Base-by-base conservation (phyloP, 805 yeast genomes). In the Soucietia sequanensis region DNA sequence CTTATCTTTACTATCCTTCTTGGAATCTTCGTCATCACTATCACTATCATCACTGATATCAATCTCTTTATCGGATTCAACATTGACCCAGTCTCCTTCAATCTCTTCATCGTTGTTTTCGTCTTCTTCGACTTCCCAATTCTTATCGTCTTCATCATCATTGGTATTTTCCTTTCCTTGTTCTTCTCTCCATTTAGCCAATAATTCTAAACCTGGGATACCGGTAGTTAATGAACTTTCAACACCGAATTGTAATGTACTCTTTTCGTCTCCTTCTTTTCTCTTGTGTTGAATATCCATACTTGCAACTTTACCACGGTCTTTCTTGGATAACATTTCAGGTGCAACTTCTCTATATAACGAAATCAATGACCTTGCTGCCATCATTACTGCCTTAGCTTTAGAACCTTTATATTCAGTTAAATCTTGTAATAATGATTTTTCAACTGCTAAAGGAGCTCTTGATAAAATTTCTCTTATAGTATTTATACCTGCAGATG, bases 401-500 rank as follows among this genome's bases (percentile, higher is more conserved):
- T 93, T 93, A 18, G 97, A 89, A 4, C 95, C 95, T 58, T 84
- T 86, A 62, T 93, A 93, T 44, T 81, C 95, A 6, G 84, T 75
- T 56, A 93, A 73, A 63, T 93, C 99, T 48, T 90, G 97, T 41
- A 93, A 68, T 33, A 93, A 67, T 2, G 90, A 78, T 35, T 84
- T 81, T 34, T 89, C 97, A 50, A 93, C 89, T 17, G 98, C 96
- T 45, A 91, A 70, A 11, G 99, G 97, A 8, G 95, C 95, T 70
- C 99, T 81, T 2, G 96, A 63, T 44, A 90, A 73, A 39, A 93
- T 88, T 62, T 93, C 99, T 49, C 98, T 75, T 40, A 91, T 91
- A 3, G 98, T 86, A 61, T 93, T 93, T 46, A 93, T 74, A 53
- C 99, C 99, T 4, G 98, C 98, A 34, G 97, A 89, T 4, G 97